Base-by-base conservation (phyloP, 176 grass and related monocot species). In the Zoysia japonica region DNA sequence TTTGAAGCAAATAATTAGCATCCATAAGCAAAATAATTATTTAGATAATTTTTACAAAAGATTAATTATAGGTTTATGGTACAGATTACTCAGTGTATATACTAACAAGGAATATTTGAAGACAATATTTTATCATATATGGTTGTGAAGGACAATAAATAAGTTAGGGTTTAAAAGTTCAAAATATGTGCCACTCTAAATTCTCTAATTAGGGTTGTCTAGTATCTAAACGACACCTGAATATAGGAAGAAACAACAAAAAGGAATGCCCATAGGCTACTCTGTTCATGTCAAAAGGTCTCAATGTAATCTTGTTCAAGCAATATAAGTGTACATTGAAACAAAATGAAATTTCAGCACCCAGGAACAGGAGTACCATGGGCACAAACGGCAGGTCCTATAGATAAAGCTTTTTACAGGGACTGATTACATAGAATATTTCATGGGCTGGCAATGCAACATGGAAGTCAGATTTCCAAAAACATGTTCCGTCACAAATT, bases 361-460 rank as follows among this genome's bases (percentile, higher is more conserved):
- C 28, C 42, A 75, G 45, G 41, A 44, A 8, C 16, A n/a, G 55
- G 41, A 73, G 41, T 72, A 45, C 4, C 42, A 35, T 45, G 53
- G 53, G 10, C 42, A 75, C 9, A 75, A 75, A 35, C 6, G 53
- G 8, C 55, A 55, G 36, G 36, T 47, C 42, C 5, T 35, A 75
- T 5, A 47, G 15, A 47, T 76, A 42, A 16, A 36, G 14, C 20
- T 76, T 76, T 28, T 28, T 28, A 28, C 28, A 28, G 28, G 28
- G 28, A 28, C 28, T 28, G 28, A 54, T 64, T 62, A 71, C 35
- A 75, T 28, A 76, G 15, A 41, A 51, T 62, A 16, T 53, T 19
- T 53, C 13, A 28, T 79, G 72, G 16, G 0, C 69, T 38, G 28
- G 28, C 7, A 87, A 77, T 42, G 46, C 71, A 15, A 71, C 28